Evolutionary conservation across 192 early-diverging fungal genomes (phyloP).

Genomic region (Funneliformis mosseae): DNA sequence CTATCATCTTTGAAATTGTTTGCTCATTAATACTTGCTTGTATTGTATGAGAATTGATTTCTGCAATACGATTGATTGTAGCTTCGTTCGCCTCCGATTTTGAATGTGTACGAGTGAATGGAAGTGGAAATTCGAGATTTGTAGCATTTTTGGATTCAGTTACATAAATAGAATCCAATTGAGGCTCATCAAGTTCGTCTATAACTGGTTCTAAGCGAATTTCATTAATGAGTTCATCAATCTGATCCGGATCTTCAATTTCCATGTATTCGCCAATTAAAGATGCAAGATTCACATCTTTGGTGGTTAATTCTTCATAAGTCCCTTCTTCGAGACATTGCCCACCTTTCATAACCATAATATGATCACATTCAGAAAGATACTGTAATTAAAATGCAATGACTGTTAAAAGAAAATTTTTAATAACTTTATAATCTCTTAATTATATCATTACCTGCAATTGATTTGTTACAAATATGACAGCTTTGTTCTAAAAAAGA

Average conservation of each 20-base stretch:
- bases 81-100: conserved; percentile 41
- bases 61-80: conserved; percentile 57
- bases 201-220: conserved; percentile 40
- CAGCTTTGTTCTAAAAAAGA: conserved; percentile 54
- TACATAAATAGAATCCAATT: conserved; percentile 12
- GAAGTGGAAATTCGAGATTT: background rate
- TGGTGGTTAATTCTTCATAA: conserved; percentile 60
- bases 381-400: conserved; percentile 37
- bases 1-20: conserved; percentile 74
- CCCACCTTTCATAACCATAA: conserved; percentile 63
- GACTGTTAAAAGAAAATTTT: background rate
- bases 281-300: conserved; percentile 65
- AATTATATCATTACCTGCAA: conserved; percentile 39
- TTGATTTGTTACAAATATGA: conserved; percentile 71
- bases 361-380: conserved; percentile 57
- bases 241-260: conserved; percentile 57
- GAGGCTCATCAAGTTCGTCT: conserved; percentile 39
- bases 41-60: conserved; percentile 55
- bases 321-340: conserved; percentile 55
- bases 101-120: background rate
- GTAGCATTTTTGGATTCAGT: background rate
- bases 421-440: too few species aligned
- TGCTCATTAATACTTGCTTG: conserved; percentile 67
- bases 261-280: conserved; percentile 64
- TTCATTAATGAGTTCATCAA: conserved; percentile 47